A percentile compares a stretch with the other conserved stretches of the same genome.
phyloP scores from a whole-genome alignment of 2,329 filamentous ascomycete genomes.

The Fusarium penzigii region DNA sequence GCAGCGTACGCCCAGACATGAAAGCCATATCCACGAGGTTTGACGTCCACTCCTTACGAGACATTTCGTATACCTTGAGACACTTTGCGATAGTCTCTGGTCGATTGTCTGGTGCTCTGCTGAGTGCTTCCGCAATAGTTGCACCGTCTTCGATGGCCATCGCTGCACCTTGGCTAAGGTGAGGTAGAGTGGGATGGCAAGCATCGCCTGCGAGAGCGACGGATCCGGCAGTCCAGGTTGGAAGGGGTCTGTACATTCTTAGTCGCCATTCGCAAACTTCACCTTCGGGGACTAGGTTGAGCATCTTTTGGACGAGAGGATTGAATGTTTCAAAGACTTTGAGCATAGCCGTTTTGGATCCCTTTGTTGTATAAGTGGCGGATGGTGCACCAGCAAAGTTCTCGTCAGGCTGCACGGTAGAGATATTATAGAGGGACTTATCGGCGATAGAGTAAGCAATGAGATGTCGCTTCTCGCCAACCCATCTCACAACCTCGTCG shows the following conservation, averaged over 20 bases:
- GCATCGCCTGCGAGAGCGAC: conserved; percentile 64
- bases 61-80: conserved; percentile 28
- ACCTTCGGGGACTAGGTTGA: conserved; percentile 61
- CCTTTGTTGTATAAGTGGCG: conserved; percentile 64
- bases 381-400: conserved; percentile 51
- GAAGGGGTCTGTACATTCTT: conserved; percentile 60
- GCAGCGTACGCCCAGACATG: conserved; percentile 49
- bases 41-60: conserved; percentile 30
- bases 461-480: conserved; percentile 66
- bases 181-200: conserved; percentile 68
- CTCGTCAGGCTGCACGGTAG: conserved; percentile 60
- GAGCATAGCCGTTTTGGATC: conserved; percentile 61
- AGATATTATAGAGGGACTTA: conserved; percentile 67
- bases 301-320: conserved; percentile 59
- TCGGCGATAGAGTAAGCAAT: conserved; percentile 67
- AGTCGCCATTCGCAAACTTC: conserved; percentile 70
- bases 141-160: conserved; percentile 70
- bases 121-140: conserved; percentile 26
- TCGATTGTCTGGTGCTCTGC: conserved; percentile 18
- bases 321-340: conserved; percentile 61
- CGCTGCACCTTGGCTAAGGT: conserved; percentile 67
- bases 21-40: conserved; percentile 28
- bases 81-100: conserved; percentile 28
- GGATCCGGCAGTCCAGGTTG: conserved; percentile 59
- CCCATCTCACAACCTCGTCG: conserved; percentile 62